Base-by-base conservation (phyloP, 2,329 filamentous ascomycete species). In the Plenodomus lindquistii region DNA sequence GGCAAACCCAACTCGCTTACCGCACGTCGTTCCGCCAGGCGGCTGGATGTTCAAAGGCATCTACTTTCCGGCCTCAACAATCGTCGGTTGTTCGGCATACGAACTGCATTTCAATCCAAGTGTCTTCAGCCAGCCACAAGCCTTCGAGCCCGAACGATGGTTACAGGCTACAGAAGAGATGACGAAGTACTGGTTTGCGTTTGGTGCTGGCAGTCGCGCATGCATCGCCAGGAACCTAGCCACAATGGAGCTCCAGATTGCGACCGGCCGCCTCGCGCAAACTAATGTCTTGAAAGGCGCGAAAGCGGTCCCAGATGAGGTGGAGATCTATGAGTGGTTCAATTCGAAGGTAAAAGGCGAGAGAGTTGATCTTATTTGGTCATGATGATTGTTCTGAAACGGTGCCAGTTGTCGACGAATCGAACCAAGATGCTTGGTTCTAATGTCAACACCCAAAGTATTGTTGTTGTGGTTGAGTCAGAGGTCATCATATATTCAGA, bases 291-390 rank as follows among this genome's bases (percentile, higher is more conserved):
- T 83, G 16, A 63, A 69, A 3, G 78, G 78, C 2, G 78, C 77
- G 2, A 74, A 49, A 38, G 59, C 67, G 2, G 65, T 75, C 1
- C 59, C 73, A 17, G 67, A 75, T 1, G 65, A 72, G 44, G 73
- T 83, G 10, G 73, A 79, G 61, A 78, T 81, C n/a, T 65, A 73
- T 21, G 77, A 84, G 58, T 83, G 80, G 80, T 83, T 83, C 54
- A 83, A 82, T 55, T 76, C 75, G 1, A 77, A 75, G 54, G 75
- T 83, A 1, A 75, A 77, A 34, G 78, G 76, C 0, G 77, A 77
- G 52, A 75, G 69, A 58, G 77, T 83, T 17, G 76, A 78, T 6
- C 21, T 66, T 8, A 22, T 59, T 1, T 66, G 63, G 62, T 10
- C 22, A 10, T 24, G 37, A 9, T 40, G 15, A 48, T 31, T n/a